Evolutionary conservation across 2,329 filamentous ascomycete genomes (phyloP), one percentile per base, ranked within the genome.

Genomic region (Colletotrichum shisoi): DNA sequence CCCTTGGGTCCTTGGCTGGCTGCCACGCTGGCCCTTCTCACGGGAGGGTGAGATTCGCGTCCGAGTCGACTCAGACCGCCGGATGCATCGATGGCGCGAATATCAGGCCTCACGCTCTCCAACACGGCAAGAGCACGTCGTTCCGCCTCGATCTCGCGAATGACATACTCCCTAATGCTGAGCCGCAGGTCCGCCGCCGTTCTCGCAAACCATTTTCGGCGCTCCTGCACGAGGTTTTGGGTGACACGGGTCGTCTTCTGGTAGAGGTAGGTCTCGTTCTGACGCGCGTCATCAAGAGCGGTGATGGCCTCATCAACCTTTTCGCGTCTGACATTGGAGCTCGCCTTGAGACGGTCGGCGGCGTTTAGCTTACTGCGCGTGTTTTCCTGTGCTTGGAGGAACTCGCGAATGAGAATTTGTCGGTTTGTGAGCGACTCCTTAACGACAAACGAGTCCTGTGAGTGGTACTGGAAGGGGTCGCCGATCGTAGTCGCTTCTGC

Each of bases 291-390:
- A 70, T 97, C 93, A 4, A 98, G 85, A 4, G 93, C 87, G 19
- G 89, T 85, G 74, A 99, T 96, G n/a, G 95, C 95, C 79, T 99
- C 95, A 76, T 99, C 95, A 34, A 98, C 95, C 81, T 98, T 99
- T 76, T 99, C 95, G 42, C 91, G 87, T 69, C 93, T 91, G 42
- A 99, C 94, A 65, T 89, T 95, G 17, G 92, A 91, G 77, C 89
- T 93, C 19, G 90, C 88, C 76, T 96, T 97, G 68, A 99, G 85
- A 51, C 95, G 88, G 77, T 98, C 94, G 1, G 94, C 93, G 1
- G 94, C 92, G 70, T 89, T 88, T 45, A 95, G 87, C 77, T 93
- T 95, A 78, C 88, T 92, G 70, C 91, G 89, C 1, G 94, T 93
- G 24, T 84, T 84, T 76, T 96, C 91, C 76, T 98, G 94, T 0